Base-by-base conservation (phyloP, 1,139 yeast genomes). In the Wickerhamiella pararugosa region DNA sequence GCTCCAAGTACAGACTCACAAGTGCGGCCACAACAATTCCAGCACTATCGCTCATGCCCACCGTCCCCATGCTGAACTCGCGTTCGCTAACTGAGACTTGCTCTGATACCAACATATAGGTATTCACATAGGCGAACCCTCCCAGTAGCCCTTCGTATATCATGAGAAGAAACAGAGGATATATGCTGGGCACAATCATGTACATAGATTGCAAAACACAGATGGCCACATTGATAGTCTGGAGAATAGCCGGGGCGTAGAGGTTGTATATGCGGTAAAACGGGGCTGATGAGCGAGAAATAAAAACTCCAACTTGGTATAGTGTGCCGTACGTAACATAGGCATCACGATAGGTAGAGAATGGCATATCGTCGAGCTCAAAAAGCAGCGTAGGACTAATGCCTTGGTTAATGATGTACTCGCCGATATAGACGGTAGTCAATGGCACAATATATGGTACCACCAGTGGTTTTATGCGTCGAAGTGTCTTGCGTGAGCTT, bases 31-130 rank as follows among this genome's bases (percentile, higher is more conserved):
- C 37, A 4, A 84, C 81, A 29, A 87, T 75, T 0, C 97, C 97
- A 25, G 81, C 75, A 9, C 94, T 79, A 57, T 90, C 97, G 49
- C 95, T 83, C 46, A 87, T 75, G 0, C 94, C 86, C 0, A 86
- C 94, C n/a, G 93, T 75, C 1, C 96, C 97, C 73, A 90, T 72
- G 5, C 92, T 77, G 56, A 87, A 86, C 56, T 90, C 97, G 42
- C 94, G 67, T 45, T 75, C 73, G 1, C 62, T 52, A 10, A 63
- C 57, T 0, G 73, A 63, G 0, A 76, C 69, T 1, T 73, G 67
- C 48, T 84, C 94, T 38, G 81, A 70, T 0, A 86, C 90, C 10
- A 75, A 67, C 66, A 79, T 66, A 54, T 83, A 90, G 0, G 96
- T 86, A 55, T 87, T 87, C 41, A 83, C 92, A 55, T 90, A 90